These are phyloP conservation scores for Phytophthora gonapodyides DNA, from an alignment of 352 stramenopile species.

Conservation along the genomic window DNA sequence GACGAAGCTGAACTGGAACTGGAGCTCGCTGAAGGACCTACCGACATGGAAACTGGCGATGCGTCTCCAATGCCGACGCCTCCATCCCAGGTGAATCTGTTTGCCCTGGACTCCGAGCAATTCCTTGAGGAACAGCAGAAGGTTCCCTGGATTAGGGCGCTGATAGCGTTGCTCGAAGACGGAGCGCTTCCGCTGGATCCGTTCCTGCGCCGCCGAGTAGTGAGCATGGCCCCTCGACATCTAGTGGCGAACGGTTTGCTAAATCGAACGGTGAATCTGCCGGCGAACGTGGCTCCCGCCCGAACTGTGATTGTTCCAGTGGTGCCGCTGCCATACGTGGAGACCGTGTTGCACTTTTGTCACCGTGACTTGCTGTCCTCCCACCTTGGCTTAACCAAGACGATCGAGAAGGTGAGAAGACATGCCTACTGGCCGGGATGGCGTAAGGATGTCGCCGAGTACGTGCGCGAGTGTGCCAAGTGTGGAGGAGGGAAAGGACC, in stretches of 20 bases:
- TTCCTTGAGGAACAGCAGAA: not conserved
- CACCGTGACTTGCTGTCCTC: constrained; percentile 1
- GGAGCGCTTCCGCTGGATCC: constrained; percentile 1
- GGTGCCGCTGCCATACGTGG: not conserved
- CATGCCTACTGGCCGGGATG: constrained; percentile 11
- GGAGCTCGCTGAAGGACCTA: not conserved
- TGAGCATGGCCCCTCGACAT: not conserved
- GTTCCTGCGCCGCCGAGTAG: not conserved
- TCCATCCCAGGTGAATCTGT: not conserved
- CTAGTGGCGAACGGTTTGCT: not conserved
- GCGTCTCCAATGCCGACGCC: not conserved
- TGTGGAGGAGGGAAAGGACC: not conserved
- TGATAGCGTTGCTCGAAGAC: not conserved
- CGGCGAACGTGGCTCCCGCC: not conserved
- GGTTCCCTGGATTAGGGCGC: not conserved
- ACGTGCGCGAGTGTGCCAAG: not conserved
- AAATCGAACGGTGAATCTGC: not conserved
- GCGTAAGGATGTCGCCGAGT: constrained; percentile 4
- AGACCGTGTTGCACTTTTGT: constrained; percentile 12
- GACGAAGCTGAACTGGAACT: no score
- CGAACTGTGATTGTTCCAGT: not conserved
- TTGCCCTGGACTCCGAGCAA: not conserved
- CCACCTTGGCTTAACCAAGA: constrained; percentile 2
- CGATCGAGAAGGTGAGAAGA: not conserved
- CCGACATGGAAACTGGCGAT: no score